phyloP scores from a whole-genome alignment of 805 yeast genomes.

The Citeromyces matritensis region DNA sequence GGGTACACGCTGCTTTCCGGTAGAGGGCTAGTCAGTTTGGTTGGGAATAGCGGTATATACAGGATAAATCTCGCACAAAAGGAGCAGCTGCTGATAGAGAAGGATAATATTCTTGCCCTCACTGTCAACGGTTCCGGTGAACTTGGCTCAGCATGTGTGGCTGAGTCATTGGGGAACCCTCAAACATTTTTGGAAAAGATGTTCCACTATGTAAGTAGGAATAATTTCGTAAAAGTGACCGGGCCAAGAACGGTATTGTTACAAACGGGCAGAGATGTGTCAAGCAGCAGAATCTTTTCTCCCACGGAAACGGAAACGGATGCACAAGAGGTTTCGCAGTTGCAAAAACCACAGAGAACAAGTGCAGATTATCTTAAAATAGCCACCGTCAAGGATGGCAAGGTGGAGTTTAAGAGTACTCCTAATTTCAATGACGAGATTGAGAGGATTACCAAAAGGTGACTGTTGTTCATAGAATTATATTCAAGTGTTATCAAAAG shows the following conservation, averaged over 20 bases:
- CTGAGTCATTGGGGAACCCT: not conserved
- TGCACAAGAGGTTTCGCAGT: not conserved
- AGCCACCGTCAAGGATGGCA: conserved; percentile 25
- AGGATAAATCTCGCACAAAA: conserved; percentile 24
- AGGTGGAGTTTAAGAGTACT: conserved; percentile 27
- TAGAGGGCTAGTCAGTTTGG: conserved; percentile 39
- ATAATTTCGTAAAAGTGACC: conserved; percentile 28
- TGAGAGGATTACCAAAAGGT: conserved; percentile 6
- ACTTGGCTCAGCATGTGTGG: conserved; percentile 9
- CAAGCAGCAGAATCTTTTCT: too few species aligned
- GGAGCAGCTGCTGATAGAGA: conserved; percentile 33
- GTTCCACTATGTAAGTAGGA: conserved; percentile 4
- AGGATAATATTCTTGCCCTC: conserved; percentile 28
- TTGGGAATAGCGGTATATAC: conserved; percentile 40
- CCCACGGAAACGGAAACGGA: too few species aligned
- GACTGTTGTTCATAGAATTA: conserved; percentile 5
- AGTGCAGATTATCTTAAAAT: conserved; percentile 31
- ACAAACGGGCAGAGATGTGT: conserved; percentile 16
- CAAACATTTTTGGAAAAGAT: not conserved
- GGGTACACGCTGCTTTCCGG: conserved; percentile 39
- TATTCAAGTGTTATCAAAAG: too few species aligned
- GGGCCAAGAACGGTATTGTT: conserved; percentile 41
- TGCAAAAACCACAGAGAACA: conserved; percentile 2
- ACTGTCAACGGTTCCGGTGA: conserved; percentile 34
- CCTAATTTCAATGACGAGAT: conserved; percentile 23